Evolutionary conservation across 2,329 filamentous ascomycete genomes (phyloP), one percentile per base, ranked within the genome.

Genomic region (Pseudohalonectria lignicola): DNA sequence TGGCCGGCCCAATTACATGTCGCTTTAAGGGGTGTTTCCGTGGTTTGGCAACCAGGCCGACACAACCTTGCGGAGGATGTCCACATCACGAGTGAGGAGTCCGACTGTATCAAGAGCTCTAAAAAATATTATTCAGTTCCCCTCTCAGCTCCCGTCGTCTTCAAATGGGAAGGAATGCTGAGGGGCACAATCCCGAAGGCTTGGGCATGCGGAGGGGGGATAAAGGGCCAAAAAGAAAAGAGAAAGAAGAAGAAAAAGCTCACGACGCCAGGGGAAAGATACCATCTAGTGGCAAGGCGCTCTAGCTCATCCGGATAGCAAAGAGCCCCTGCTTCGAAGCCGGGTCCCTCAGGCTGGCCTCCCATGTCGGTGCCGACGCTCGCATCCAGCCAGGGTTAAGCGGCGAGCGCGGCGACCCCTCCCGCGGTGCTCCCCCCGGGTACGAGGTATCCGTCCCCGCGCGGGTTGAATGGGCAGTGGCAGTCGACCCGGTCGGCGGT

Each of bases 401-500:
- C 23, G 7, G 23, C 23, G 8, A 8, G 23, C 7, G 23, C 23
- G 23, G 23, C 23, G 12, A 12, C 23, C 12, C 23, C 23, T 7
- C 23, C 23, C 23, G 23, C 23, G 8, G 23, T 26, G 12, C 23
- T 26, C 23, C 23, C 23, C 23, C 12, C 23, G 8, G 23, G 23
- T 8, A 26, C 23, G 7, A 26, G 62, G 36, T 67, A 67, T 2
- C 63, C 60, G 44, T 71, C 69, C 2, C 61, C 68, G 15, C 61
- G 50, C 2, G 61, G 59, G 41, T 64, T 64, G 45, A 62, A 64
- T 3, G 61, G 61, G 2, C 55, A 53, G 33, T 59, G 57, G 33
- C 50, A 52, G 35, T 58, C 56, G 5, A 60, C 50, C 50, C 51
- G 57, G 41, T 76, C 70, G 1, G 61, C 63, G 1, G 68, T 74